Conservation (phyloP, 129 eudicot species). For the Centaurea solstitialis region DNA sequence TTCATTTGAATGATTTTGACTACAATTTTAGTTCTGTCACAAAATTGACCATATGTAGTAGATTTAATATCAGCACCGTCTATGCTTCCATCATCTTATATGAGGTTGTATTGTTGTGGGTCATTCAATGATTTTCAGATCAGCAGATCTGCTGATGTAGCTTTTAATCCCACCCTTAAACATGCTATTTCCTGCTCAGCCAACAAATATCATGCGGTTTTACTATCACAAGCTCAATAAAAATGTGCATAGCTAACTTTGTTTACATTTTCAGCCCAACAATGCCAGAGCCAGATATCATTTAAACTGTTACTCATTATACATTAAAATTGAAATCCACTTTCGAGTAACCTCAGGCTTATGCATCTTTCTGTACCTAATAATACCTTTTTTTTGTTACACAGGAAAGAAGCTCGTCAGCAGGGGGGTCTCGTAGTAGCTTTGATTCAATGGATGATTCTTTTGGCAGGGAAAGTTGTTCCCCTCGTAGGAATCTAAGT, state of each 20-base stretch:
- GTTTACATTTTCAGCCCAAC: neutral
- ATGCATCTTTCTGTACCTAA: slow-evolving; percentile 15
- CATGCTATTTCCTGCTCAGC: neutral
- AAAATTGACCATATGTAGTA: neutral
- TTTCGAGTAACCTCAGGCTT: slow-evolving; percentile 4
- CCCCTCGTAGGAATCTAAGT: slow-evolving; percentile 40
- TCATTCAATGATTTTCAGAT: slow-evolving; percentile 2
- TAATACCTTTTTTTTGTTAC: slow-evolving; percentile 25
- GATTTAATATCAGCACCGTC: neutral
- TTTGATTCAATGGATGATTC: slow-evolving; percentile 69
- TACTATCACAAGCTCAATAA: neutral
- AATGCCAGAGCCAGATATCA: neutral
- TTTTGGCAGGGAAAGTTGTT: slow-evolving; percentile 44
- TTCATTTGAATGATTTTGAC: neutral
- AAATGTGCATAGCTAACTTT: neutral
- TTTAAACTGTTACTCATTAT: neutral
- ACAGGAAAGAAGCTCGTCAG: slow-evolving; percentile 67
- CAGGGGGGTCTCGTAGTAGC: slow-evolving; percentile 54
- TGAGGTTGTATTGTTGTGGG: slow-evolving; percentile 9
- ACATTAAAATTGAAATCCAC: neutral
- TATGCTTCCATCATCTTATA: neutral
- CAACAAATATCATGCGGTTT: neutral
- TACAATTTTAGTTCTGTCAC: neutral
- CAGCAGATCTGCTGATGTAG: neutral
- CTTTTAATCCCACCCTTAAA: neutral